Conservation (phyloP, 2,329 filamentous ascomycete species). For the Ophiostoma ulmi region DNA sequence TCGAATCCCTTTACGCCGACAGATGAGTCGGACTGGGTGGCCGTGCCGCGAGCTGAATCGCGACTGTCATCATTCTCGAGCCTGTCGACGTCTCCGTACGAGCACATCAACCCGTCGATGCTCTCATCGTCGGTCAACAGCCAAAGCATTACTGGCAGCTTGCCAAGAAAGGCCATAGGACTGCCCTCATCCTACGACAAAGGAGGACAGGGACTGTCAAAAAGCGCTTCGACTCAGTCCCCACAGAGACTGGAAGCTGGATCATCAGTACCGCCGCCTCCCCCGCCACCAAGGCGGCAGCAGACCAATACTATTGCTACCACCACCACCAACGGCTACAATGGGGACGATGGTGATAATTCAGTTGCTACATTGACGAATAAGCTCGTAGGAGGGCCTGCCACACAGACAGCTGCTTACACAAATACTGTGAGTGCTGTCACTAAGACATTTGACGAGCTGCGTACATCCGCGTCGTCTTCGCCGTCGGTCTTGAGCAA, state of each 20-base stretch:
- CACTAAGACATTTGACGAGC: slow-evolving; percentile 24
- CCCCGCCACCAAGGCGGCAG: slow-evolving; percentile 12
- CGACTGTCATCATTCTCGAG: slow-evolving; percentile 51
- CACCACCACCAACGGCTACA: background rate
- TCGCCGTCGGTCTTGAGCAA: background rate
- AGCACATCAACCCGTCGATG: slow-evolving; percentile 50
- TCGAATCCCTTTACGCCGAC: slow-evolving; percentile 76
- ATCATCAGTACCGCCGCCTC: slow-evolving; percentile 18
- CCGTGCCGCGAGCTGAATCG: slow-evolving; percentile 51
- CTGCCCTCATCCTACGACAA: slow-evolving; percentile 32
- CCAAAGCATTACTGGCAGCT: slow-evolving; percentile 28
- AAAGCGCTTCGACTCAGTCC: slow-evolving; percentile 2
- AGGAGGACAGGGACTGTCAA: slow-evolving; percentile 22
- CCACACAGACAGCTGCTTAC: slow-evolving; percentile 7
- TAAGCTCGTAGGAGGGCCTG: background rate
- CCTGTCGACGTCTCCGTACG: slow-evolving; percentile 56
- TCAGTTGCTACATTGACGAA: background rate
- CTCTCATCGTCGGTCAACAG: slow-evolving; percentile 44
- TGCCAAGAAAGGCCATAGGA: slow-evolving; percentile 8
- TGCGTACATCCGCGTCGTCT: slow-evolving; percentile 18
- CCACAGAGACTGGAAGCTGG: background rate
- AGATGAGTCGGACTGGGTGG: slow-evolving; percentile 80
- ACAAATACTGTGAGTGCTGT: slow-evolving; percentile 20
- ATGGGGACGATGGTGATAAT: background rate
- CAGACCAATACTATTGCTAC: background rate